Evolutionary conservation across 805 yeast species (phyloP).

Genomic region (Schwanniomyces sp.): DNA sequence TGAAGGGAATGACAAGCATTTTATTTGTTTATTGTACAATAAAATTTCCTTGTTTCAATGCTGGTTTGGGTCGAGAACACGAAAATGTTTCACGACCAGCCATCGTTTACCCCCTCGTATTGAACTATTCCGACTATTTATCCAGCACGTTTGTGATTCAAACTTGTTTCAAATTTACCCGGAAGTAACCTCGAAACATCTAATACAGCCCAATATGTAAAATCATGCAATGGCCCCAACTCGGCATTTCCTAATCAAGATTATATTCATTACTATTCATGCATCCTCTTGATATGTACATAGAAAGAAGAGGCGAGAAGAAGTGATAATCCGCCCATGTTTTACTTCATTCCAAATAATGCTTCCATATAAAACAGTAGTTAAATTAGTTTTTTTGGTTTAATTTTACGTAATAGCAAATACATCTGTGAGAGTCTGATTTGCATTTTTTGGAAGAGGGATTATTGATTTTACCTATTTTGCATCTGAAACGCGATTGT

Average conservation of each 20-base stretch:
- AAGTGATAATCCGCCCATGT: not conserved
- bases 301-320: not conserved
- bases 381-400: no score
- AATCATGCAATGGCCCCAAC: not conserved
- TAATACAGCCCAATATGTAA: not conserved
- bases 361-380: no score
- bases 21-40: constrained; percentile 1
- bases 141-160: not conserved
- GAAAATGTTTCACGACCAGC: not conserved
- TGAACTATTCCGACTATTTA: not conserved
- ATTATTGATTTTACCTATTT: not conserved
- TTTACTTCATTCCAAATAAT: no score
- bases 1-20: not conserved
- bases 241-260: not conserved
- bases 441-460: no score
- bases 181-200: not conserved
- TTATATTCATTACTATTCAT: not conserved
- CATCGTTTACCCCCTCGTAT: not conserved
- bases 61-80: not conserved
- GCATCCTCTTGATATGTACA: not conserved
- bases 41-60: not conserved
- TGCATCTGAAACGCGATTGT: not conserved
- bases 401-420: no score
- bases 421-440: no score
- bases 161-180: not conserved